These are phyloP conservation scores for Diaporthe batatas DNA, from an alignment of 2,329 filamentous ascomycete species.

Conservation along the genomic window DNA sequence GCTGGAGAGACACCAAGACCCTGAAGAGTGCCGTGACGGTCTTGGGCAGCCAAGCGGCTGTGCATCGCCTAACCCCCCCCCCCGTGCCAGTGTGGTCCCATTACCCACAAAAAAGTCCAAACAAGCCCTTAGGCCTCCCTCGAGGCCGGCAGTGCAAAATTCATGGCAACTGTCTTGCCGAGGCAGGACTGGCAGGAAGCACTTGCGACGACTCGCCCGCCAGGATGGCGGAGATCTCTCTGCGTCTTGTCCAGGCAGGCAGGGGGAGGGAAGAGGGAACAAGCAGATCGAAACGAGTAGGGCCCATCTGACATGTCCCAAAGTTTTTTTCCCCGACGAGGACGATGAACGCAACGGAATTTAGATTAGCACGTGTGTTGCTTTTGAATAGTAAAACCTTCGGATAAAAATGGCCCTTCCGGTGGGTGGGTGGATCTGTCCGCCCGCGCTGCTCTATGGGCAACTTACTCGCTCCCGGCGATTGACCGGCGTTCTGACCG, in stretches of 20 bases:
- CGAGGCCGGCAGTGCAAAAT: neutral
- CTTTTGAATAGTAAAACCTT: neutral
- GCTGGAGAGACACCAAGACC: neutral
- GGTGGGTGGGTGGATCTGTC: neutral
- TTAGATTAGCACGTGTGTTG: no score
- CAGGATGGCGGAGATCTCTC: neutral
- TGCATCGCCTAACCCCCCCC: neutral
- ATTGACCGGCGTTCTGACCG: constrained; percentile 1
- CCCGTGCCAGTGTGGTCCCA: neutral
- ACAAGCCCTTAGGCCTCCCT: neutral
- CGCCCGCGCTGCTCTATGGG: neutral
- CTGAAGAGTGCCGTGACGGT: constrained; percentile 5
- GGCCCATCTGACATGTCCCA: neutral
- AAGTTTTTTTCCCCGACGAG: no score
- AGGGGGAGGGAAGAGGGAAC: no score
- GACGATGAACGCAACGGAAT: neutral
- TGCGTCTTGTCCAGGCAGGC: no score
- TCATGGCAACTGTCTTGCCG: neutral
- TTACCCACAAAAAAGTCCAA: constrained; percentile 12
- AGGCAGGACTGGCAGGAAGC: neutral
- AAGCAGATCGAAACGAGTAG: neutral
- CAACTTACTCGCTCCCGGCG: neutral
- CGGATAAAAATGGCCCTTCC: neutral
- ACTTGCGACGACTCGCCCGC: neutral
- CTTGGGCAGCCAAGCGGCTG: neutral